A percentile compares a stretch with the other conserved stretches of the same genome.
Evolutionary conservation across 2,329 filamentous ascomycete genomes (phyloP).

Genomic region (Colletotrichum orchidophilum): DNA sequence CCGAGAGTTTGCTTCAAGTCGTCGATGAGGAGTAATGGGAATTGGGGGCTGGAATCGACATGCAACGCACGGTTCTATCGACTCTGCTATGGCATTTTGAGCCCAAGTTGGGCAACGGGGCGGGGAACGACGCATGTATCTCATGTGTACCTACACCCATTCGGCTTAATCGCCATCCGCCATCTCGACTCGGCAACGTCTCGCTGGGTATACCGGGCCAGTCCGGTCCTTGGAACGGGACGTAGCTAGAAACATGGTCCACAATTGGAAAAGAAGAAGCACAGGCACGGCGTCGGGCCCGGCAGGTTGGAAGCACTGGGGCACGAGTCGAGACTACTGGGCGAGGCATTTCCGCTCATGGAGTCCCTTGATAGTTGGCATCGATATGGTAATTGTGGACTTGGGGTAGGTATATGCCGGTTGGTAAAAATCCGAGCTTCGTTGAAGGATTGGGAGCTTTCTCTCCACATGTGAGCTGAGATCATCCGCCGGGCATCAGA

Average conservation of each 20-base stretch:
- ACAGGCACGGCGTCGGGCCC: neutral
- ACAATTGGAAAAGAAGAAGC: neutral
- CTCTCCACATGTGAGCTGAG: neutral
- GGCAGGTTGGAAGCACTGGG: neutral
- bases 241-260: neutral
- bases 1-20: neutral
- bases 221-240: neutral
- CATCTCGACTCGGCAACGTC: neutral
- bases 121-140: constrained; percentile 21
- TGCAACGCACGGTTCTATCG: constrained; percentile 19
- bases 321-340: no score
- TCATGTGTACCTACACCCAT: constrained; percentile 16
- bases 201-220: neutral
- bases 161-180: constrained; percentile 9
- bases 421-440: neutral
- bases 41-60: constrained; percentile 6
- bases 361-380: neutral
- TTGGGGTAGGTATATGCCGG: neutral
- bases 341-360: no score
- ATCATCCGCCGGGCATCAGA: neutral
- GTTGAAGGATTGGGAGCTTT: neutral
- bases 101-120: constrained; percentile 19
- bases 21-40: neutral
- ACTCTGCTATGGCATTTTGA: constrained; percentile 9
- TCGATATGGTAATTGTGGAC: neutral